Base-by-base conservation (phyloP, 768 basidiomycete genomes). In the Xerocomus potaroensis region DNA sequence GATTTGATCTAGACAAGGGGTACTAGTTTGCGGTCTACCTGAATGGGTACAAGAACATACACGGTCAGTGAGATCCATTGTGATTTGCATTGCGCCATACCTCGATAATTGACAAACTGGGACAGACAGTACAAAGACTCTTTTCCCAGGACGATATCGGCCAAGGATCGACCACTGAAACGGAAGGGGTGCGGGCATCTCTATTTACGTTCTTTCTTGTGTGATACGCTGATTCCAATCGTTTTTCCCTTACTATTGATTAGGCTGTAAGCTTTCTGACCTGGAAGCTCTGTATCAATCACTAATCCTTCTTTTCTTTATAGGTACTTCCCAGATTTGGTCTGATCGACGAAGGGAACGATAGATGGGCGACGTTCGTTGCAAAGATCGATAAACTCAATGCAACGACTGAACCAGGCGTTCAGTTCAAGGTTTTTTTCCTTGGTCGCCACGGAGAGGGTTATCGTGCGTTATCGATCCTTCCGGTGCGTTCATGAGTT, bases 371-470 rank as follows among this genome's bases (percentile, higher is more conserved):
- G 5, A 51, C 33, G 7, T 72, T 86, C 47, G 56, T 62, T 21
- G 41, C 52, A 1, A 54, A 67, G 8, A 62, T 89, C n/a, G 46
- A 61, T 5, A 48, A 62, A n/a, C 60, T 88, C 46, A 58, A 58
- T 3, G 42, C 38, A 23, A 45, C 43, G 1, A 50, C 59, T 2
- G 45, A 41, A 24, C 42, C 47, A 3, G 53, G 53, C 10, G 44
- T 50, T 2, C 44, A 47, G 14, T 52, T 45, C 67, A 90, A 88
- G 55, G 68, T 85, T 11, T 68, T 89, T 45, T 77, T 83, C 47
- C 62, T 88, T 2, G 77, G 76, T 3, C 70, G 87, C 53, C 87
- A 91, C 50, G 87, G 87, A 1, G 70, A 89, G 63, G 87, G 85
- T 8, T 60, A 60, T 38, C 59, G 59, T 60, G 16, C 43, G 59